phyloP scores from a whole-genome alignment of 306 rosid genomes.

The Glycine tomentella region DNA sequence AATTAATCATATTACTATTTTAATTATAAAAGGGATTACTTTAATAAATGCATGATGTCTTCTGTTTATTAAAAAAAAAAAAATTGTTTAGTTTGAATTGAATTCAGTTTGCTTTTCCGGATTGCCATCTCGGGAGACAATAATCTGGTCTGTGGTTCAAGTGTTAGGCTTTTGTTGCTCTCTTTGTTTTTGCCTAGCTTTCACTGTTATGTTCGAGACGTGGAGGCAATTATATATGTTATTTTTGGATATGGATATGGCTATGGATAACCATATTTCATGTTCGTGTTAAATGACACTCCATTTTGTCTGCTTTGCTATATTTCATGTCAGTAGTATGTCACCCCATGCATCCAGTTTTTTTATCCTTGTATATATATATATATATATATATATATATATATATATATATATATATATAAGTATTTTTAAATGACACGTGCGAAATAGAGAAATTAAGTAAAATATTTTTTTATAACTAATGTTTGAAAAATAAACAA shows the following conservation, averaged over 20 bases:
- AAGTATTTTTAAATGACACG: too few species aligned
- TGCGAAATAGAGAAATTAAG: too few species aligned
- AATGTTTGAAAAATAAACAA: too few species aligned
- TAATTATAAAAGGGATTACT: background rate
- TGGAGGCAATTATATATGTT: background rate
- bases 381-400: too few species aligned
- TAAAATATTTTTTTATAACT: too few species aligned
- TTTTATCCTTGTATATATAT: too few species aligned
- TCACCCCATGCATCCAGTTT: background rate
- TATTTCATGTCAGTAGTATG: too few species aligned
- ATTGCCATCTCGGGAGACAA: background rate
- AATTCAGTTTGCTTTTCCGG: background rate
- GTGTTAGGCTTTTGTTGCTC: background rate
- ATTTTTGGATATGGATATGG: background rate
- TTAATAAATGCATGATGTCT: background rate
- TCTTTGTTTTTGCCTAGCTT: background rate
- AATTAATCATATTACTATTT: background rate
- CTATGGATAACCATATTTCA: background rate
- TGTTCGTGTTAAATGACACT: background rate
- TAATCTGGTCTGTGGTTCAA: background rate
- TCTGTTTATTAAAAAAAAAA: background rate
- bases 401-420: too few species aligned
- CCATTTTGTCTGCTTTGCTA: background rate
- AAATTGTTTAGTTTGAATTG: background rate
- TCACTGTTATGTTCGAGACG: background rate